phyloP scores from a whole-genome alignment of 2,329 filamentous ascomycete species.

The Fusarium sp. region DNA sequence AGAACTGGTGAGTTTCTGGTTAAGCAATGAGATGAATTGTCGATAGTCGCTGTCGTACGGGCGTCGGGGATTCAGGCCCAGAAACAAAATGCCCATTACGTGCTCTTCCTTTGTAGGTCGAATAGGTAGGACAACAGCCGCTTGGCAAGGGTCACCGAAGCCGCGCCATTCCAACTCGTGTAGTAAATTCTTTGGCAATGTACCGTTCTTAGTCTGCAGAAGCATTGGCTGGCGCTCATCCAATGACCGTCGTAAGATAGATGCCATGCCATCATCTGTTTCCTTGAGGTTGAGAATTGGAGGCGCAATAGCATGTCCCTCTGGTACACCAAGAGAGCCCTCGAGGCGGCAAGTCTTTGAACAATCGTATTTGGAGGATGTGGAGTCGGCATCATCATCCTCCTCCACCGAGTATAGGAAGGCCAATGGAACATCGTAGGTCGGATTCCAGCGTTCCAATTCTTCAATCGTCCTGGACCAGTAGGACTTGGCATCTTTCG shows the following conservation, averaged over 20 bases:
- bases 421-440: conserved; percentile 64
- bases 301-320: conserved; percentile 58
- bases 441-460: conserved; percentile 57
- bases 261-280: conserved; percentile 54
- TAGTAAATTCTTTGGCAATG: conserved; percentile 68
- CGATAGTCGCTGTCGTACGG: conserved; percentile 81
- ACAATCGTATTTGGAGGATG: conserved; percentile 48
- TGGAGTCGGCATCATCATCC: conserved; percentile 48
- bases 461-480: conserved; percentile 61
- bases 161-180: conserved; percentile 71
- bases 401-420: conserved; percentile 64
- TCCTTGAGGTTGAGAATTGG: conserved; percentile 53
- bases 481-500: conserved; percentile 60
- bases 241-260: conserved; percentile 57
- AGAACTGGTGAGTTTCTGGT: conserved; percentile 72
- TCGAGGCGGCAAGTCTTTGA: conserved; percentile 57
- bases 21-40: conserved; percentile 70
- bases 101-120: conserved; percentile 74
- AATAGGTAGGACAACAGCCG: conserved; percentile 76
- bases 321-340: conserved; percentile 61
- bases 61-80: conserved; percentile 77
- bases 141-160: conserved; percentile 73
- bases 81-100: conserved; percentile 74
- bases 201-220: conserved; percentile 60
- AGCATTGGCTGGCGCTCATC: conserved; percentile 55